phyloP scores from a whole-genome alignment of 148 eudicot genomes.

The Mesembryanthemum crystallinum region DNA sequence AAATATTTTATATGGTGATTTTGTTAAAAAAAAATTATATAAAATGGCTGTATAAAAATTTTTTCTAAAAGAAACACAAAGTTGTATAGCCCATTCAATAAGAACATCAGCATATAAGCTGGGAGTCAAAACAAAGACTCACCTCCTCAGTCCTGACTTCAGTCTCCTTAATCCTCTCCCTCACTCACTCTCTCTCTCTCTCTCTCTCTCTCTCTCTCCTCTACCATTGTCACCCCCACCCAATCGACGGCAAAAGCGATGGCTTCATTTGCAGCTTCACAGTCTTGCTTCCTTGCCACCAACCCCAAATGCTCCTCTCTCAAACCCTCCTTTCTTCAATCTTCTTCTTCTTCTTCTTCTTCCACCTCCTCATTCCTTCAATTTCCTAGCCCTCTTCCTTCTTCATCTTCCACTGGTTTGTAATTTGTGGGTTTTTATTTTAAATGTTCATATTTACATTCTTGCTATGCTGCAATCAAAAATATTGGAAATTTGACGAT shows the following conservation, averaged over 20 bases:
- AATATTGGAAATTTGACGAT: neutral
- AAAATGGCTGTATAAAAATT: too few species aligned
- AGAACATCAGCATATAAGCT: too few species aligned
- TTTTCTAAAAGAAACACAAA: too few species aligned
- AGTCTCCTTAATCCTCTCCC: too few species aligned
- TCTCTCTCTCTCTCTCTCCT: neutral
- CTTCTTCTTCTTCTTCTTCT: conserved; percentile 18
- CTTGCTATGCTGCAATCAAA: neutral
- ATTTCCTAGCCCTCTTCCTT: conserved; percentile 10
- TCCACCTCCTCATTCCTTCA: neutral
- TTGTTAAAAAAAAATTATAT: too few species aligned
- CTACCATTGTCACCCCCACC: too few species aligned
- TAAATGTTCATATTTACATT: neutral
- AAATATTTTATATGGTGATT: too few species aligned
- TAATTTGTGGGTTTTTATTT: neutral
- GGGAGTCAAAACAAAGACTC: too few species aligned
- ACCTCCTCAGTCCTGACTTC: too few species aligned
- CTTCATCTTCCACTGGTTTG: conserved; percentile 22
- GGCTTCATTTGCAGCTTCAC: conserved; percentile 25
- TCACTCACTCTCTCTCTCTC: too few species aligned
- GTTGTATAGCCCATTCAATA: too few species aligned
- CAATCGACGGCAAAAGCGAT: neutral
- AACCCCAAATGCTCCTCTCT: conserved; percentile 18
- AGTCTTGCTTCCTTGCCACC: conserved; percentile 16
- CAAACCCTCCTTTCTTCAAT: conserved; percentile 16